Base-by-base conservation (phyloP, 1,284 basidiomycete genomes). In the Fomitopsis betulina region DNA sequence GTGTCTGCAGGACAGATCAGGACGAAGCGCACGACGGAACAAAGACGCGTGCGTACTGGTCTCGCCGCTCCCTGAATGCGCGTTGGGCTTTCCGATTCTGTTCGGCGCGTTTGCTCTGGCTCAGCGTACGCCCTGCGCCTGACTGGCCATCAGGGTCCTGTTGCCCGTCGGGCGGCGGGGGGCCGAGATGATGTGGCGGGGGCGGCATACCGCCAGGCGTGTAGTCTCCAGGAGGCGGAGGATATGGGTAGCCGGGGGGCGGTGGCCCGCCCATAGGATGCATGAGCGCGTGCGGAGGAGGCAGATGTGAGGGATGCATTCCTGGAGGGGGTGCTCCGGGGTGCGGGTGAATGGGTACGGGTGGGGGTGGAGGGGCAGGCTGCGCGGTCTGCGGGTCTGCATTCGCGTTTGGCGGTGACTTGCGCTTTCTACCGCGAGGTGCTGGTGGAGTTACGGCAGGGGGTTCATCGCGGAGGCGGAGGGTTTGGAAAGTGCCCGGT, bases 31-130 rank as follows among this genome's bases (percentile, higher is more conserved):
- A 54, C 38, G 8, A 60, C 40, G 55, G 35, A 47, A 30, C n/a
- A 53, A 56, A 30, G 35, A 42, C 42, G 42, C 10, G 61, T n/a
- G 80, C 88, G 73, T 58, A 93, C 90, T 89, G 86, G 74, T 93
- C 91, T 67, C 91, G 77, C 38, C 91, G 83, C 70, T 93, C 91
- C 61, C 91, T 75, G 70, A 93, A 93, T 2, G 91, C 91, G 32
- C 91, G 79, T 73, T 93, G 91, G 0, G 91, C 91, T 68, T 91
- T 93, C 65, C 91, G 78, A 71, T 93, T 93, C 75, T 93, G 91
- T 66, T 93, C 91, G 38, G 91, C 91, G 12, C 90, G 82, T 69
- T 93, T 93, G 68, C 85, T 89, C 68, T 81, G 83, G 70, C 86
- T 90, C 51, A 93, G 77, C 25, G 80, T 73, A 53, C 87, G 76